Base-by-base conservation (phyloP, 2,329 filamentous ascomycete species). In the Scolecobasidium constrictum region DNA sequence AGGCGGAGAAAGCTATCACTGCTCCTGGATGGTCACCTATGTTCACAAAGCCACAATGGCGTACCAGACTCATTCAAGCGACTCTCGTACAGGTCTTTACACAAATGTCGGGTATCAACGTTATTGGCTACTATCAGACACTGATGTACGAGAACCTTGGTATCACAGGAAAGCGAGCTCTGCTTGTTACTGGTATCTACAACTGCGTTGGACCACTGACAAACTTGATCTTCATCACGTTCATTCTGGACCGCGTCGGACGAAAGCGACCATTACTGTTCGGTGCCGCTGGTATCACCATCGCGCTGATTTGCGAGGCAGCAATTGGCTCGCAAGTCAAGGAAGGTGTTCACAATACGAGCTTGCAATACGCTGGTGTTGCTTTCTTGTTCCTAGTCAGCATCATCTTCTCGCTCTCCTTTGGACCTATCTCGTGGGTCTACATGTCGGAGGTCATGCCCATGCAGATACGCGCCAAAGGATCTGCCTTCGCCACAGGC, bases 361-460 rank as follows among this genome's bases (percentile, higher is more conserved):
- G 53, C 9, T 55, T 48, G 64, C 40, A 76, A 35, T 73, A 78
- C 31, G 73, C 68, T 1, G 77, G 74, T 11, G 75, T 82, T 15
- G 76, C 77, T 50, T 81, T 82, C 59, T 57, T 83, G n/a, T 82
- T 81, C 54, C 46, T 54, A n/a, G 60, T 63, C 2, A 21, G 33
- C 6, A 13, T 20, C 12, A 41, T 41, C 12, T 62, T 61, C 49
- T 55, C 52, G 9, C 49, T 53, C 18, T 57, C 55, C 0, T 61
- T 59, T 35, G 58, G 56, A 3, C 54, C 57, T 2, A 57, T 61
- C 53, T 69, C 65, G 1, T 81, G 77, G 76, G 66, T 81, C 1
- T 82, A 82, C 56, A 77, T 77, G 55, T 71, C 72, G 13, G 79
- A 83, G 56, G 74, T 83, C 46, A 76, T 78, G 57, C 77, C 79